Evolutionary conservation across 257 asterid species (phyloP), one percentile per base, ranked within the genome.

Genomic region (Parsonsia alboflavescens): DNA sequence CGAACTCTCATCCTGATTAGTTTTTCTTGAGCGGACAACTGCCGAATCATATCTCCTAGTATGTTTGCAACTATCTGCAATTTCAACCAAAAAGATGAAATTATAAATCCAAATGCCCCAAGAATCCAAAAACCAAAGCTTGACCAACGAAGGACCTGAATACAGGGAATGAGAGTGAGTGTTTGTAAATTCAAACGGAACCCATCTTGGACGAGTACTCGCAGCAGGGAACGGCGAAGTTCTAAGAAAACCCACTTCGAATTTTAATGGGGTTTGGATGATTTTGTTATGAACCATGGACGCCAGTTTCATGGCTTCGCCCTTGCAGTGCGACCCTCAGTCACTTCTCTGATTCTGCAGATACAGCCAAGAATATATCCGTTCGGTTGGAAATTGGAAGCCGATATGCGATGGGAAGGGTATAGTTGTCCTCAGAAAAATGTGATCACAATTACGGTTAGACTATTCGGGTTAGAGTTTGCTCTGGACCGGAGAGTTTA

Each of bases 1-100:
- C 48, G 89, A 87, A 64, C 85, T 85, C 73, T 86, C 88, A 80
- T 85, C 91, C 62, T 81, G 87, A 82, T 85, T 89, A 12, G 91
- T 79, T 76, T 89, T 88, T 77, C 91, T 82, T 8, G 96, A 86
- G 76, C 83, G 49, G 49, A 87, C 50, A 77, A 84, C 54, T 33
- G 68, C 78, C 22, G 89, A 75, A 82, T 45, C 59, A 76, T 66
- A 74, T 73, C 80, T 81, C 13, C 82, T 77, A 59, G 42, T 78
- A 57, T 82, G 81, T 46, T 42, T 79, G 74, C 82, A 82, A 21
- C 81, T 80, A 52, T 73, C 97, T 90, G 85, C 19, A 80, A 79
- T 45, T 16, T 64, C 73, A 68, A 24, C 39, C 44, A 46, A 21
- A 45, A 73, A 6, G 19, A 17, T 58, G 8, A n/a, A 52, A 70